Conservation (phyloP, 257 asterid species). For the Leptodermis oblonga region DNA sequence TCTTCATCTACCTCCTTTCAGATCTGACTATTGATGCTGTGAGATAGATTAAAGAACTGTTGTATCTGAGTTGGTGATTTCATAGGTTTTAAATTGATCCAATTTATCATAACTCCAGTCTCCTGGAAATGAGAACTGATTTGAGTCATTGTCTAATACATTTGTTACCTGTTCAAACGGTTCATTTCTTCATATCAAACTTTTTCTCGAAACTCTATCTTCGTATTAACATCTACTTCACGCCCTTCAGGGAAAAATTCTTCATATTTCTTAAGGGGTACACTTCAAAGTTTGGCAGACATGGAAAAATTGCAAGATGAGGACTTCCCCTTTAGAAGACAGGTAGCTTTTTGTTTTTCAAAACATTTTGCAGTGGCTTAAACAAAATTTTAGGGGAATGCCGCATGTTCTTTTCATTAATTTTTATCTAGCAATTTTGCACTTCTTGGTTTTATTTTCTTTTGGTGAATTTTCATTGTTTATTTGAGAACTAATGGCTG, state of each 20-base stretch:
- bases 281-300: constrained; percentile 63
- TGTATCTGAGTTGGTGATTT: neutral
- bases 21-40: neutral
- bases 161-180: neutral
- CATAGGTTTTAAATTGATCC: neutral
- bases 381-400: neutral
- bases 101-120: neutral
- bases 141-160: neutral
- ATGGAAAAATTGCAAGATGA: constrained; percentile 78
- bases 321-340: constrained; percentile 69
- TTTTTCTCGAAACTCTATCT: neutral
- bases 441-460: neutral
- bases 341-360: constrained; percentile 38
- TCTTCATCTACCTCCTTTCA: constrained; percentile 6
- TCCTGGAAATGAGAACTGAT: neutral
- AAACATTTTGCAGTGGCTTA: neutral
- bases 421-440: neutral
- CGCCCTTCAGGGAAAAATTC: constrained; percentile 57
- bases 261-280: constrained; percentile 48
- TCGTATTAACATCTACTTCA: neutral
- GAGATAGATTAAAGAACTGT: neutral
- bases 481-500: constrained; percentile 5
- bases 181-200: neutral
- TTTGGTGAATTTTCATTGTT: neutral
- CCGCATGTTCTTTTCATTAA: neutral